phyloP scores from a whole-genome alignment of 805 yeast genomes.

The Komagataella kurtzmanii region DNA sequence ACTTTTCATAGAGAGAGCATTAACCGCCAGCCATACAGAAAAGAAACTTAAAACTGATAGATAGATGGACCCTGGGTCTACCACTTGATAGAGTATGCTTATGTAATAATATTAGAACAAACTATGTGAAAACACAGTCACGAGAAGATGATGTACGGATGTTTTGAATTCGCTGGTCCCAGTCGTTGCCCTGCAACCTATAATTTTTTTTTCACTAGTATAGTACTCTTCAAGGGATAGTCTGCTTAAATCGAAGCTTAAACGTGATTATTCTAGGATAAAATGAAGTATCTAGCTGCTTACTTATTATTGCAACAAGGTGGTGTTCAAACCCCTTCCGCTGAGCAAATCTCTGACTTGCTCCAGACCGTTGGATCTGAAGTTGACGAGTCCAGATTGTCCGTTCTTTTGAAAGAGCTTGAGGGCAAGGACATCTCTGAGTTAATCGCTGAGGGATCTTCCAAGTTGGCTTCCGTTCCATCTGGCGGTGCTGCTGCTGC shows the following conservation, averaged over 20 bases:
- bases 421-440: slow-evolving; percentile 89
- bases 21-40: neutral
- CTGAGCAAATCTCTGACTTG: slow-evolving; percentile 59
- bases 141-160: neutral
- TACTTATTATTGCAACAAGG: slow-evolving; percentile 96
- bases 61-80: neutral
- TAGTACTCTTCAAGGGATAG: slow-evolving; percentile 46
- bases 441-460: slow-evolving; percentile 87
- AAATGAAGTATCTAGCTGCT: slow-evolving; percentile 97
- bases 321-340: slow-evolving; percentile 87
- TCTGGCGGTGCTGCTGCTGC: slow-evolving; percentile 95
- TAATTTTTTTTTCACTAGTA: slow-evolving; percentile 1
- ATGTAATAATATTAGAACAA: neutral
- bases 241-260: slow-evolving; percentile 58
- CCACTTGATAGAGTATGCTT: neutral
- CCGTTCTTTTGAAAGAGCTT: slow-evolving; percentile 68
- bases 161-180: neutral
- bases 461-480: slow-evolving; percentile 96
- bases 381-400: slow-evolving; percentile 79
- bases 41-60: neutral
- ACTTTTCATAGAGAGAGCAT: slow-evolving; percentile 3
- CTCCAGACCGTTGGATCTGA: slow-evolving; percentile 74
- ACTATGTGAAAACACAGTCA: neutral
- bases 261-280: slow-evolving; percentile 58
- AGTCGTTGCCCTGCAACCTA: neutral